A percentile compares a stretch with the other conserved stretches of the same genome.
Conservation (phyloP, 2,329 filamentous ascomycete species). For the Basipetospora chlamydospora region DNA sequence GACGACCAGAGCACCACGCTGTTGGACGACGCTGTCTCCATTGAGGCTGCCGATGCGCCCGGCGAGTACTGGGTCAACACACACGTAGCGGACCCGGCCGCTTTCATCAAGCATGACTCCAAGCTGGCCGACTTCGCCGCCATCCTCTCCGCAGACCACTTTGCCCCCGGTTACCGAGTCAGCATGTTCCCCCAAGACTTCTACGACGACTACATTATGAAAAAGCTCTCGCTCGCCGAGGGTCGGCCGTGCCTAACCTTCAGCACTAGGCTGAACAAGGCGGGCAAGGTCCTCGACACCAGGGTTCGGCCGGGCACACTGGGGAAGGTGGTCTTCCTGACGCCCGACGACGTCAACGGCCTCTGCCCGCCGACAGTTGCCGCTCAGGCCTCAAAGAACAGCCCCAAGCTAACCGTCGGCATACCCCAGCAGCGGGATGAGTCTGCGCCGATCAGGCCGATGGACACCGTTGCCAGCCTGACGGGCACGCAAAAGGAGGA, state of each 20-base stretch:
- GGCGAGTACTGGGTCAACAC: conserved; percentile 60
- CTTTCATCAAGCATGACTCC: conserved; percentile 46
- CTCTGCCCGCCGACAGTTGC: conserved; percentile 23
- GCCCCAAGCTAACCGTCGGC: conserved; percentile 17
- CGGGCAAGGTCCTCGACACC: conserved; percentile 37
- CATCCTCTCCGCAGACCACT: conserved; percentile 43
- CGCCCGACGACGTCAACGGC: conserved; percentile 31
- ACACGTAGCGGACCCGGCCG: conserved; percentile 66
- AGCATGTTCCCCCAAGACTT: conserved; percentile 38
- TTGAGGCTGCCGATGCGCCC: conserved; percentile 40
- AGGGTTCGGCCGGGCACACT: conserved; percentile 39
- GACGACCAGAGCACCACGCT: conserved; percentile 52
- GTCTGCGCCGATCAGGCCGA: conserved; percentile 20
- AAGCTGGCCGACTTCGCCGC: conserved; percentile 46
- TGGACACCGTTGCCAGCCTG: conserved; percentile 29
- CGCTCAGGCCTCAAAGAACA: conserved; percentile 9
- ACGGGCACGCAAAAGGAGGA: conserved; percentile 27
- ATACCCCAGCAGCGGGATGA: conserved; percentile 10
- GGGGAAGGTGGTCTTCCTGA: conserved; percentile 41
- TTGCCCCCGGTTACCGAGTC: conserved; percentile 41
- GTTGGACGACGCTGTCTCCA: conserved; percentile 66
- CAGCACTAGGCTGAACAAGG: conserved; percentile 38
- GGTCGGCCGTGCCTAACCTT: conserved; percentile 44
- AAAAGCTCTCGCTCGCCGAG: conserved; percentile 38
- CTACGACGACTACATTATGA: conserved; percentile 25